A percentile compares a stretch with the other conserved stretches of the same genome.
These are phyloP conservation scores for Starmerella vitae DNA, from an alignment of 805 yeast genomes.

Conservation along the genomic window DNA sequence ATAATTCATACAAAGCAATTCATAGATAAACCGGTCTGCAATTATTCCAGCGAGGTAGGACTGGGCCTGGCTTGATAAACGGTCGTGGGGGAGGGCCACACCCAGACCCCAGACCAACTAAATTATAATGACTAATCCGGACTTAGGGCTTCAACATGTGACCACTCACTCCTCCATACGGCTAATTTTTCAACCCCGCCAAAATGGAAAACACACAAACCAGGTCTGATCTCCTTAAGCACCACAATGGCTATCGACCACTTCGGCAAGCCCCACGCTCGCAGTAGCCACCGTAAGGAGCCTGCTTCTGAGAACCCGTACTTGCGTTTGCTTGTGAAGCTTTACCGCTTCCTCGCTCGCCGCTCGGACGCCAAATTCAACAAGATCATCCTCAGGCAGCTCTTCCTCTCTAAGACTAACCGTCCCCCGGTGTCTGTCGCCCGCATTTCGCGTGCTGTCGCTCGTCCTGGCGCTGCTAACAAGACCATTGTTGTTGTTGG, in stretches of 20 bases:
- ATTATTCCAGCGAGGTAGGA: too few species aligned
- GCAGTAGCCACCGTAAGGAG: slow-evolving; percentile 94
- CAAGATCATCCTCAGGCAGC: slow-evolving; percentile 87
- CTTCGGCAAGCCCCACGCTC: slow-evolving; percentile 89
- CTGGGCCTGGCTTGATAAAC: too few species aligned
- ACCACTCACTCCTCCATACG: slow-evolving; percentile 4
- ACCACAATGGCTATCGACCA: slow-evolving; percentile 88
- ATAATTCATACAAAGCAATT: too few species aligned
- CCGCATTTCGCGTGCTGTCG: slow-evolving; percentile 72
- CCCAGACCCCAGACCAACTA: too few species aligned
- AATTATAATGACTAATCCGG: too few species aligned
- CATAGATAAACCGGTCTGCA: too few species aligned
- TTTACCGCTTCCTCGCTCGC: slow-evolving; percentile 98
- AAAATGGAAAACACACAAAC: slow-evolving; percentile 13
- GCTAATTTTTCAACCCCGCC: slow-evolving; percentile 5
- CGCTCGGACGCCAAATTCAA: slow-evolving; percentile 97
- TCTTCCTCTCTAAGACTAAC: slow-evolving; percentile 97
- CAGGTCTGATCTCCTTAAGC: slow-evolving; percentile 7
- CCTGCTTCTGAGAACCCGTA: slow-evolving; percentile 99
- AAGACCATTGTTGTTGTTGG: slow-evolving; percentile 97
- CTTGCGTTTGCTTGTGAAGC: slow-evolving; percentile 94
- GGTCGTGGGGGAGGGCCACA: too few species aligned
- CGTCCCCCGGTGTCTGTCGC: slow-evolving; percentile 98
- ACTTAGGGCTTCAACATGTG: slow-evolving; percentile 14
- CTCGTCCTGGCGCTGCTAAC: slow-evolving; percentile 69